Conservation (phyloP, 176 grass and related monocot species). For the Bothriochloa decipiens region DNA sequence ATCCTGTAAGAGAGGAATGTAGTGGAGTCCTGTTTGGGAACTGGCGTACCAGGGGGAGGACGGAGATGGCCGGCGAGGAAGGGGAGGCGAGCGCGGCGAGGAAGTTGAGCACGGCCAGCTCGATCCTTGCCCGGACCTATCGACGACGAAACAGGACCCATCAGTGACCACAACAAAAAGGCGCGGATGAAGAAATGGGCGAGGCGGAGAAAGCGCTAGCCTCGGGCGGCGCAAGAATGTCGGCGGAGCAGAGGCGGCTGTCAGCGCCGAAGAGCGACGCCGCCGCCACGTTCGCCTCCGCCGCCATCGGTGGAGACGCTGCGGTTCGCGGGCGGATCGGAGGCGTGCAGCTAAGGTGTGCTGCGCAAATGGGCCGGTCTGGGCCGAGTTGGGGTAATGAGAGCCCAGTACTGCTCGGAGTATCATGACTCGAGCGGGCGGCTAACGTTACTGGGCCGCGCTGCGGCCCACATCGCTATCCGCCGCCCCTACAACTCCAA, state of each 20-base stretch:
- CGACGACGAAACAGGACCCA: not conserved
- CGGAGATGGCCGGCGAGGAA: slow-evolving; percentile 59
- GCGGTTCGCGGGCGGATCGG: not conserved
- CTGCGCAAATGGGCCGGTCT: not conserved
- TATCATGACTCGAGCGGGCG: too few species aligned
- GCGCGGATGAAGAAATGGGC: not conserved
- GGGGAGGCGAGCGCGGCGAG: slow-evolving; percentile 61
- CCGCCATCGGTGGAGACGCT: not conserved
- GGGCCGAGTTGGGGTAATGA: not conserved
- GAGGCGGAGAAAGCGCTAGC: slow-evolving; percentile 8
- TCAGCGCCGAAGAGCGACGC: slow-evolving; percentile 82
- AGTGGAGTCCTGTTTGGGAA: not conserved
- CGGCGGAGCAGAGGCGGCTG: slow-evolving; percentile 85
- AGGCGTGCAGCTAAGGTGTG: too few species aligned
- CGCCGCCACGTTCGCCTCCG: slow-evolving; percentile 52
- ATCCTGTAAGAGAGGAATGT: not conserved
- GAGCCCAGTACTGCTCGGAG: not conserved
- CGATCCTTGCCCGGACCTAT: slow-evolving; percentile 81
- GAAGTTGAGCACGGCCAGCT: slow-evolving; percentile 87
- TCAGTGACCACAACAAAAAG: slow-evolving; percentile 2
- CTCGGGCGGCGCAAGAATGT: slow-evolving; percentile 73
- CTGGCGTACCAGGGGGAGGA: slow-evolving; percentile 62
- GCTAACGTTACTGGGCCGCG: too few species aligned
- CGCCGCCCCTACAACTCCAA: too few species aligned
- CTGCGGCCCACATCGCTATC: too few species aligned